phyloP scores from a whole-genome alignment of 345 rosid genomes.

The Hypericum perforatum region DNA sequence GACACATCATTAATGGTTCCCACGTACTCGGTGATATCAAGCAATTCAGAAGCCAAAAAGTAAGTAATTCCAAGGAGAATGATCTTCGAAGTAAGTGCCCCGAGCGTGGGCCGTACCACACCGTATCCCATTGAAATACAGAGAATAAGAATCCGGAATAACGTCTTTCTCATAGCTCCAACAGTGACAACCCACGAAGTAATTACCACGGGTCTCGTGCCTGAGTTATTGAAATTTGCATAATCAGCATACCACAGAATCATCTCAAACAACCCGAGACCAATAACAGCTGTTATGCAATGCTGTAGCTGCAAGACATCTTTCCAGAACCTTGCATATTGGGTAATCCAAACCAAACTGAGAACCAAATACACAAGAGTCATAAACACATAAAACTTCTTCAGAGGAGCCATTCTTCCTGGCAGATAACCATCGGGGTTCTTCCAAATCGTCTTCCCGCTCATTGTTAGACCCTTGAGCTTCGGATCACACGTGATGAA shows the following conservation, averaged over 20 bases:
- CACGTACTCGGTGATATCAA: constrained; percentile 78
- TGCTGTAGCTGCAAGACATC: constrained; percentile 91
- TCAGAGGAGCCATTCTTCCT: constrained; percentile 92
- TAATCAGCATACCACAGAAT: constrained; percentile 81
- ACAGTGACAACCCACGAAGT: constrained; percentile 87
- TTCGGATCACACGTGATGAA: constrained; percentile 82
- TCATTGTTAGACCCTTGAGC: constrained; percentile 64
- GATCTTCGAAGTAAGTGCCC: constrained; percentile 94
- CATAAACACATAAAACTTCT: constrained; percentile 72
- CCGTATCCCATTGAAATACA: constrained; percentile 95
- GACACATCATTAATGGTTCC: constrained; percentile 82
- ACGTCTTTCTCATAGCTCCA: constrained; percentile 71
- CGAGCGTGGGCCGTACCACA: constrained; percentile 92
- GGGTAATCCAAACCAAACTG: constrained; percentile 63
- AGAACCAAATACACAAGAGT: constrained; percentile 61
- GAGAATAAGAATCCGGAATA: constrained; percentile 69
- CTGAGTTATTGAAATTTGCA: constrained; percentile 64
- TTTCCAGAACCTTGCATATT: constrained; percentile 65
- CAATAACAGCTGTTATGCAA: constrained; percentile 64
- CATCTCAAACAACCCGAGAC: constrained; percentile 87
- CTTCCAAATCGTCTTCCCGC: constrained; percentile 92
- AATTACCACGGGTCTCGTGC: constrained; percentile 66
- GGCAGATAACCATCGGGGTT: constrained; percentile 89
- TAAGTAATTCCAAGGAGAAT: constrained; percentile 78
- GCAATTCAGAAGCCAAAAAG: constrained; percentile 83